These are phyloP conservation scores for Halocafeteria seosinensis DNA, from an alignment of 108 stramenopile genomes.

Conservation along the genomic window DNA sequence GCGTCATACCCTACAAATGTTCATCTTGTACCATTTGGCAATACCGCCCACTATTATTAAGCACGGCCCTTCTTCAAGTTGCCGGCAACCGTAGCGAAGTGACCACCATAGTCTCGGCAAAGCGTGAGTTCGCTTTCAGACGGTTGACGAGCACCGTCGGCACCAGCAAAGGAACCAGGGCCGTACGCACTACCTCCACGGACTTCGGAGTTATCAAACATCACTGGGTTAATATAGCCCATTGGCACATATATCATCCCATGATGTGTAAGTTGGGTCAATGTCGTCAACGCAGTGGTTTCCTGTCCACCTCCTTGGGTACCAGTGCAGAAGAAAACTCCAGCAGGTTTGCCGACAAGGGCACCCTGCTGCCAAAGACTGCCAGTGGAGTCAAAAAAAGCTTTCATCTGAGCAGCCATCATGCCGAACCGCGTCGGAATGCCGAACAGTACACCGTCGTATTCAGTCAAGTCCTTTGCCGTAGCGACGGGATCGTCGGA, in stretches of 20 bases:
- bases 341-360: conserved; percentile 48
- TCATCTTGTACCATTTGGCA: too few relatives aligned
- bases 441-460: conserved; percentile 54
- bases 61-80: too few relatives aligned
- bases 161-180: conserved; percentile 44
- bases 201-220: conserved; percentile 31
- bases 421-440: conserved; percentile 51
- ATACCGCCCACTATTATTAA: too few relatives aligned
- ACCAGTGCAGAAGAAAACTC: conserved; percentile 38
- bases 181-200: conserved; percentile 50
- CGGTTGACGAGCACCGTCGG: conserved; percentile 47
- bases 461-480: conserved; percentile 25
- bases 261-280: conserved; percentile 51
- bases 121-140: conserved; percentile 38
- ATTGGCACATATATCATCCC: conserved; percentile 54
- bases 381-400: conserved; percentile 48
- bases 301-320: conserved; percentile 55
- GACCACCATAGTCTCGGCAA: conserved; percentile 35
- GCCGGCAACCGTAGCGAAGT: conserved; percentile 39
- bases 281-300: conserved; percentile 33
- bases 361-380: conserved; percentile 46
- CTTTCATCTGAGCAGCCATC: conserved; percentile 47
- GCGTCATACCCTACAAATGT: too few relatives aligned
- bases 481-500: conserved; percentile 27
- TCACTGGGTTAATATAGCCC: conserved; percentile 39